phyloP scores from a whole-genome alignment of 2,329 filamentous ascomycete genomes.

The Iodosphaeria phyllophila region DNA sequence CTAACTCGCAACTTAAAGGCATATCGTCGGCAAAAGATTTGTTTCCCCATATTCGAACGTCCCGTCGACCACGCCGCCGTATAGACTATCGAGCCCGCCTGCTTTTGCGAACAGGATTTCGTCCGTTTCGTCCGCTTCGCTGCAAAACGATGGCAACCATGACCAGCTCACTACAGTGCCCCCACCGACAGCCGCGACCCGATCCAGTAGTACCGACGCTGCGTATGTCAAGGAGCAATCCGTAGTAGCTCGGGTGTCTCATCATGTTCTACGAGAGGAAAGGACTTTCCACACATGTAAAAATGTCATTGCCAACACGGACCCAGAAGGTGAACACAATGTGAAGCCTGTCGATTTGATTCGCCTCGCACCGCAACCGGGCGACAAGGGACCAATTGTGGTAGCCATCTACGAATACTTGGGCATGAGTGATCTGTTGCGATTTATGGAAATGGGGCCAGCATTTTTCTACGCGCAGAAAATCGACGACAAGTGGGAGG shows the following conservation, averaged over 20 bases:
- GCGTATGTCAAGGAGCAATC: conserved; percentile 37
- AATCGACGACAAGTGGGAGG: conserved; percentile 29
- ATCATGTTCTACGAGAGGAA: conserved; percentile 68
- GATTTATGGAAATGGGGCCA: conserved; percentile 61
- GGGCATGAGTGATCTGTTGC: conserved; percentile 52
- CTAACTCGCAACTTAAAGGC: conserved; percentile 22
- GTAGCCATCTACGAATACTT: conserved; percentile 69
- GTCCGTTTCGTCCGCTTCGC: conserved; percentile 16
- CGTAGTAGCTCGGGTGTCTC: conserved; percentile 68
- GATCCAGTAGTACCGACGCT: conserved; percentile 27
- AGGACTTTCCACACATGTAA: conserved; percentile 72
- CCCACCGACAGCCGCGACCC: conserved; percentile 13
- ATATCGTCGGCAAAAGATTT: conserved; percentile 45
- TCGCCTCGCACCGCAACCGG: conserved; percentile 45
- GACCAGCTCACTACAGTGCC: conserved; percentile 19
- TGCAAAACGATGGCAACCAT: conserved; percentile 19
- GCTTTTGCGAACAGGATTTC: conserved; percentile 20
- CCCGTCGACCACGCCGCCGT: conserved; percentile 25
- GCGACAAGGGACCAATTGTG: conserved; percentile 52
- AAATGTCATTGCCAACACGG: conserved; percentile 48
- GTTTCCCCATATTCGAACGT: conserved; percentile 30
- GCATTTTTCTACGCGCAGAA: conserved; percentile 44
- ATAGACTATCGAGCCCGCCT: conserved; percentile 24
- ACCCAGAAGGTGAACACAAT: conserved; percentile 58
- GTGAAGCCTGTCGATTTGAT: conserved; percentile 66